Percentiles rank a stretch among this genome's conserved stretches.
phyloP scores from a whole-genome alignment of 176 grass and related monocot genomes.

The Saccharum officinarum region DNA sequence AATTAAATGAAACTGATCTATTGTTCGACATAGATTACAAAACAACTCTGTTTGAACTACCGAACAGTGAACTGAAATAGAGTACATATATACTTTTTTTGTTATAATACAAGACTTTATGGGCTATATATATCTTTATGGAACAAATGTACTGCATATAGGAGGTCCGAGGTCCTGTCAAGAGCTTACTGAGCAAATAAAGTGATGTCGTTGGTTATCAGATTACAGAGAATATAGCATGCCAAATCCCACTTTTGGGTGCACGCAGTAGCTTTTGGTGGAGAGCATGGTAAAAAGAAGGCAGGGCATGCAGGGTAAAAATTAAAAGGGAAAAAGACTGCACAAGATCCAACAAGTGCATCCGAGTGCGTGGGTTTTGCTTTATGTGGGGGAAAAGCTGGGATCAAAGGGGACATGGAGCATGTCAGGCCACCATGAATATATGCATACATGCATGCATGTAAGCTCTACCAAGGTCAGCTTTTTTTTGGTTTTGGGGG shows the following conservation, averaged over 20 bases:
- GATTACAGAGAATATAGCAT: constrained; percentile 38
- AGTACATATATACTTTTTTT: background rate
- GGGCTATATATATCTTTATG: background rate
- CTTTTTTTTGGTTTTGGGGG: constrained; percentile 5
- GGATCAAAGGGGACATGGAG: constrained; percentile 53
- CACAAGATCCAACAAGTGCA: constrained; percentile 65
- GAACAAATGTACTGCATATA: background rate
- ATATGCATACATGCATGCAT: constrained; percentile 8
- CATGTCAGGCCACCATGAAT: constrained; percentile 51
- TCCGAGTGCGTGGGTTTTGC: constrained; percentile 52
- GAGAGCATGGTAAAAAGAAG: constrained; percentile 26
- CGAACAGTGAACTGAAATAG: background rate
- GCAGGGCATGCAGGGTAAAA: background rate
- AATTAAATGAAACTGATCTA: background rate
- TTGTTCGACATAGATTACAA: background rate
- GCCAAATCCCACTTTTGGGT: constrained; percentile 36
- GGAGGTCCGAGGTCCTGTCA: background rate
- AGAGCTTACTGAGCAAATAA: background rate
- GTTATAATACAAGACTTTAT: background rate
- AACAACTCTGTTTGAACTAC: background rate
- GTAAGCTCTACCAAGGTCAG: constrained; percentile 30
- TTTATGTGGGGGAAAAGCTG: constrained; percentile 58
- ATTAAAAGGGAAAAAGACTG: background rate
- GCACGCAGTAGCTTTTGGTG: constrained; percentile 39
- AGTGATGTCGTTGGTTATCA: background rate